Conservation (phyloP, 345 rosid species). For the Draba incana region DNA sequence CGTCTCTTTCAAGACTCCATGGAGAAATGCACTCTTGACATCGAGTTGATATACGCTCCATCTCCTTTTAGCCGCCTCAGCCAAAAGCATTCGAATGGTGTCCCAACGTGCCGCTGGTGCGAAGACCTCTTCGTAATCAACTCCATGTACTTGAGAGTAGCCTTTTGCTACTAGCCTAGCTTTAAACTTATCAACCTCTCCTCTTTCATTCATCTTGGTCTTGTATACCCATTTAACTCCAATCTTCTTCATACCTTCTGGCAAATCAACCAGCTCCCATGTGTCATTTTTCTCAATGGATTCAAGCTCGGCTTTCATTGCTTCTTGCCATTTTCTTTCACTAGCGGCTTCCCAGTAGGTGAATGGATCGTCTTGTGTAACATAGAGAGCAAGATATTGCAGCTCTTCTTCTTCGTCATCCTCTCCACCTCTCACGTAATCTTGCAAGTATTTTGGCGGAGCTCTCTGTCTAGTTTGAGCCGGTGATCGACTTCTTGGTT, state of each 20-base stretch:
- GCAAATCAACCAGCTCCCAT: neutral
- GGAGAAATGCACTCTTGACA: neutral
- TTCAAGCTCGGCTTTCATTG: neutral
- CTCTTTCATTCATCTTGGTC: neutral
- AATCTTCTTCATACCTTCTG: neutral
- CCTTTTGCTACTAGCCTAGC: neutral
- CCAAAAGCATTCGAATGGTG: neutral
- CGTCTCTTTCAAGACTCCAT: neutral
- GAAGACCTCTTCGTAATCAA: neutral
- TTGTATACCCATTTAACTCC: neutral
- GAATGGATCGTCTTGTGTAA: neutral
- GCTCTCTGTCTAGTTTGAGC: too few species aligned
- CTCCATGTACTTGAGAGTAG: neutral
- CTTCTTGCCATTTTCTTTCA: neutral
- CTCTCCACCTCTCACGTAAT: too few species aligned
- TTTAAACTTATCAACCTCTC: neutral
- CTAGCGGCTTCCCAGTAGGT: neutral
- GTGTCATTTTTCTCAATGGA: neutral
- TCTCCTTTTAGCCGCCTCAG: neutral
- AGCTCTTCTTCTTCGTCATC: too few species aligned
- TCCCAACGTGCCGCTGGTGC: neutral
- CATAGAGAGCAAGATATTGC: too few species aligned
- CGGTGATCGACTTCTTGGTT: too few species aligned
- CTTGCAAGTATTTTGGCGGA: too few species aligned
- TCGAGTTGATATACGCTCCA: neutral